These are phyloP conservation scores for Rhizomucor miehei DNA, from an alignment of 371 early-diverging fungal species.

Conservation along the genomic window DNA sequence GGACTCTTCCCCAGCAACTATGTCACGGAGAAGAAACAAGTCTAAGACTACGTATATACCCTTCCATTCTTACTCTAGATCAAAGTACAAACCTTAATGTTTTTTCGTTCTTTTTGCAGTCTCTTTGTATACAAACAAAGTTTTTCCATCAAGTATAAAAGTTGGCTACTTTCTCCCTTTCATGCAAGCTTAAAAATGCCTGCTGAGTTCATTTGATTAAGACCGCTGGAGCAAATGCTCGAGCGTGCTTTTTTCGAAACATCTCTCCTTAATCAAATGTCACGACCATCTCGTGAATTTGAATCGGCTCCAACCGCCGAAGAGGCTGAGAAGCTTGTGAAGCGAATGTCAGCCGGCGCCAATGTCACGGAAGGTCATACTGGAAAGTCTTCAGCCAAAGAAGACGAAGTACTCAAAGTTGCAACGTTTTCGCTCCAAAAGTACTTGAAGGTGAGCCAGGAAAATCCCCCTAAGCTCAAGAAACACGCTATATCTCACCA, in stretches of 20 bases:
- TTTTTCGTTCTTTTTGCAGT: no score
- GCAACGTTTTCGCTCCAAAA: conserved; percentile 67
- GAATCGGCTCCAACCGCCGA: conserved; percentile 35
- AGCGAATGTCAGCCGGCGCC: conserved; percentile 37
- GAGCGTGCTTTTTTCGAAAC: no score
- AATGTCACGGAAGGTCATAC: conserved; percentile 19
- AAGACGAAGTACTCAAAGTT: conserved; percentile 58
- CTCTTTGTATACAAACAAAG: no score
- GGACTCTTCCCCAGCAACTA: conserved; percentile 71
- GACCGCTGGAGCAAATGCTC: no score
- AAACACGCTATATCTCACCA: no score
- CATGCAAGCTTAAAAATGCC: no score
- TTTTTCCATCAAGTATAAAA: no score
- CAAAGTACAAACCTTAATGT: background rate
- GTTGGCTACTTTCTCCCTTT: no score
- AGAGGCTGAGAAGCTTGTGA: conserved; percentile 39
- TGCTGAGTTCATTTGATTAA: no score
- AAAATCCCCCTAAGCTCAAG: no score
- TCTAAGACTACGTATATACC: background rate
- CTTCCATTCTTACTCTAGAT: background rate
- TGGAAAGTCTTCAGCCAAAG: conserved; percentile 31
- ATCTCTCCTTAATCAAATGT: no score
- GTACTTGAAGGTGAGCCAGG: conserved; percentile 58
- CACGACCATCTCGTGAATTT: conserved; percentile 20
- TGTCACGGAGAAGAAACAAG: conserved; percentile 18